These are phyloP conservation scores for Dioscorea dumetorum DNA, from an alignment of 106 monocot genomes.

Conservation along the genomic window DNA sequence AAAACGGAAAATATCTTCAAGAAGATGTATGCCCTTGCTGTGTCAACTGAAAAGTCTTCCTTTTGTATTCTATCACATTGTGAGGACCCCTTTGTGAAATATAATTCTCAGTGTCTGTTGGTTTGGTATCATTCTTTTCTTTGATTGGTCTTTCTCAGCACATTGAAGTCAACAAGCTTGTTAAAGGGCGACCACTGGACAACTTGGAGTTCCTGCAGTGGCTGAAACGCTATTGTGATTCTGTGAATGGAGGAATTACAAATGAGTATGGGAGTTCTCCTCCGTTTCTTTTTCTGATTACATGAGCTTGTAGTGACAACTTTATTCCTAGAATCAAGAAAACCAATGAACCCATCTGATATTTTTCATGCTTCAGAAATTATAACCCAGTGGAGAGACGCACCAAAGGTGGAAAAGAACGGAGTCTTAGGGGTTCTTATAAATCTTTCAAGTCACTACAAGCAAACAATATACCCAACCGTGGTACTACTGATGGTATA, in stretches of 20 bases:
- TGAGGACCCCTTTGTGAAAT: no score
- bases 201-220: constrained; percentile 92
- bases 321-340: not conserved
- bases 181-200: constrained; percentile 84
- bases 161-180: constrained; percentile 88
- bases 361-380: constrained; percentile 32
- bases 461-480: constrained; percentile 33
- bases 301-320: not conserved
- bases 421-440: constrained; percentile 26
- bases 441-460: constrained; percentile 59
- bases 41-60: no score
- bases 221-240: constrained; percentile 89
- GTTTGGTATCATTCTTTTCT: not conserved
- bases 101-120: no score
- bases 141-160: constrained; percentile 26
- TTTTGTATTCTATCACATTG: no score
- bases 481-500: constrained; percentile 32
- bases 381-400: constrained; percentile 92
- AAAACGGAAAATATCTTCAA: no score
- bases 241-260: constrained; percentile 76
- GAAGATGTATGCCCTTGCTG: no score
- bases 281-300: no score
- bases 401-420: constrained; percentile 70
- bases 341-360: no score
- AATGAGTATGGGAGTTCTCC: constrained; percentile 51